Percentiles rank a stretch among this genome's conserved stretches.
Evolutionary conservation across 148 eudicot genomes (phyloP).

Genomic region (Cornus florida): DNA sequence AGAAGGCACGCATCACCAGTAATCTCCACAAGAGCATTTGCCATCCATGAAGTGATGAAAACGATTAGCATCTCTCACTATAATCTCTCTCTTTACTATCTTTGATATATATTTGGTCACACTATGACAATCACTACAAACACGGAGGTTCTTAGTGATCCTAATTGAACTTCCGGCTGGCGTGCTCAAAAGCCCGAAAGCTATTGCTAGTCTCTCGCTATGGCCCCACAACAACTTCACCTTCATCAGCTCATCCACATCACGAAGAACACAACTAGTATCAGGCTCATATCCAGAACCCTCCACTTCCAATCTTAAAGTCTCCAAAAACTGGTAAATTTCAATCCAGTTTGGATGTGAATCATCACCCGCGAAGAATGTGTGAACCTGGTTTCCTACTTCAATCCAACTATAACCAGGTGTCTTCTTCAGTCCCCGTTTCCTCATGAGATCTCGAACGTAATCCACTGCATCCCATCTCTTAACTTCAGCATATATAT

Average conservation of each 20-base stretch:
- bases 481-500: conserved; percentile 17
- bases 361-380: conserved; percentile 8
- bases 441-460: conserved; percentile 4
- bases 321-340: conserved; percentile 9
- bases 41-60: conserved; percentile 11
- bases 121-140: conserved; percentile 2
- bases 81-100: conserved; percentile 6
- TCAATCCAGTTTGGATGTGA: conserved; percentile 8
- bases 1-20: not conserved
- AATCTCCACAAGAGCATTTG: conserved; percentile 6
- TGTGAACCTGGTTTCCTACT: conserved; percentile 4
- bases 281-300: conserved; percentile 5
- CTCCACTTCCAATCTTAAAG: conserved; percentile 10
- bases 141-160: conserved; percentile 6
- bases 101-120: not conserved
- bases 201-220: conserved; percentile 14
- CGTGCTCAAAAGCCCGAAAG: conserved; percentile 9
- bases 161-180: conserved; percentile 9
- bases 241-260: conserved; percentile 14
- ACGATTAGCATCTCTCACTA: conserved; percentile 5
- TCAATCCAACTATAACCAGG: conserved; percentile 10
- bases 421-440: not conserved
- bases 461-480: conserved; percentile 6
- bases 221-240: conserved; percentile 13
- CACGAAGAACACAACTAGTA: conserved; percentile 18